A percentile compares a stretch with the other conserved stretches of the same genome.
Evolutionary conservation across 352 stramenopile species (phyloP).

Genomic region (Stramenopiles sp.): DNA sequence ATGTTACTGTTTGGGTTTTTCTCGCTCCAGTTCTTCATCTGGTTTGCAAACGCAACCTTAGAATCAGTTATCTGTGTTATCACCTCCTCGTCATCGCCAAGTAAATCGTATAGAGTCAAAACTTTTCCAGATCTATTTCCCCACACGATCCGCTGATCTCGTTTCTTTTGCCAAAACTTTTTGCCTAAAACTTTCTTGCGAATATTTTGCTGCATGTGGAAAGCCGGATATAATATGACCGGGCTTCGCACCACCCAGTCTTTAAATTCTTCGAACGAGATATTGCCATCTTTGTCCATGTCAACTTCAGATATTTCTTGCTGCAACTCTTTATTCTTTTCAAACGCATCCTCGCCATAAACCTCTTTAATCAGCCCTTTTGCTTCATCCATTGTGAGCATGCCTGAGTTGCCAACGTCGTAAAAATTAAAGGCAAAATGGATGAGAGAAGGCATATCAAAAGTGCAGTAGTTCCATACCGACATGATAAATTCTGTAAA

Average conservation of each 20-base stretch:
- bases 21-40: neutral
- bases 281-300: too few relatives aligned
- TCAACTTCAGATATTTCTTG: too few relatives aligned
- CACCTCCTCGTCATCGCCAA: neutral
- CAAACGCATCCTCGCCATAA: neutral
- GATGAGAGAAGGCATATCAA: neutral
- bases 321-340: too few relatives aligned
- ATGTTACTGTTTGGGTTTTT: neutral
- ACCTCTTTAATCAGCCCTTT: neutral
- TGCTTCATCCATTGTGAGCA: neutral
- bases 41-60: neutral
- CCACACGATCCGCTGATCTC: neutral
- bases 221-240: neutral
- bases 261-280: too few relatives aligned
- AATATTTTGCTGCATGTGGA: neutral
- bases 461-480: neutral
- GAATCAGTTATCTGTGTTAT: neutral
- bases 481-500: neutral
- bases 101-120: neutral
- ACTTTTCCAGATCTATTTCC: neutral
- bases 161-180: neutral
- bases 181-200: neutral
- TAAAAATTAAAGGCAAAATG: neutral
- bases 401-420: neutral
- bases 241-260: neutral